phyloP scores from a whole-genome alignment of 257 asterid species.

The Lycium barbarum region DNA sequence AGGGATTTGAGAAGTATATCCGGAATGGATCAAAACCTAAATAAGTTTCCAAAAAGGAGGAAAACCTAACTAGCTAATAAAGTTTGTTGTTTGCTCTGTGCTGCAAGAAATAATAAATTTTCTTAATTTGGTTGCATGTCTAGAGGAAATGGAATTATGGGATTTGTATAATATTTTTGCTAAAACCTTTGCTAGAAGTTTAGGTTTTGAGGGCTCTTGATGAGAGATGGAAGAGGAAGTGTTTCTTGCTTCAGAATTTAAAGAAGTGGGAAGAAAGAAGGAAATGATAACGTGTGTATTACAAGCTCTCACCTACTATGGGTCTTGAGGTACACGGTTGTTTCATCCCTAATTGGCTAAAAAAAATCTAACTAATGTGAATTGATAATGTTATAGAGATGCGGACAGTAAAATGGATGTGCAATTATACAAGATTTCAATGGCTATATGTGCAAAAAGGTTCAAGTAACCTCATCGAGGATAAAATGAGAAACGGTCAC shows the following conservation, averaged over 20 bases:
- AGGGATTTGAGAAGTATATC: neutral
- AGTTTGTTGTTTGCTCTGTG: constrained; percentile 25
- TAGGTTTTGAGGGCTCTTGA: constrained; percentile 22
- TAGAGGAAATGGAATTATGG: constrained; percentile 22
- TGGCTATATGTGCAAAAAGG: neutral
- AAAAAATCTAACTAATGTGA: neutral
- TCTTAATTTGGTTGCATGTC: constrained; percentile 38
- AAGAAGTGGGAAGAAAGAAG: constrained; percentile 36
- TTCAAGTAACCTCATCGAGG: neutral
- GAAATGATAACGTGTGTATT: constrained; percentile 37
- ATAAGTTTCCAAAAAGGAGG: neutral
- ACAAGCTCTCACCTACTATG: constrained; percentile 71
- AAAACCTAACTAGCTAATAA: constrained; percentile 10
- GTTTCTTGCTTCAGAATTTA: neutral
- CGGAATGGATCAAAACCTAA: neutral
- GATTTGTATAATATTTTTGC: neutral
- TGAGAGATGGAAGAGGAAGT: constrained; percentile 7
- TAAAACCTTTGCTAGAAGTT: constrained; percentile 6
- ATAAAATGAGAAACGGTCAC: neutral
- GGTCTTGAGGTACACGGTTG: constrained; percentile 69
- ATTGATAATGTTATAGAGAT: neutral
- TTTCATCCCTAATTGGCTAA: too few relatives aligned
- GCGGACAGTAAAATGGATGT: neutral
- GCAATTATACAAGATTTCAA: neutral
- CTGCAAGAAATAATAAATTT: neutral